Evolutionary conservation across 2,329 filamentous ascomycete genomes (phyloP).

Genomic region (Colletotrichum horii): DNA sequence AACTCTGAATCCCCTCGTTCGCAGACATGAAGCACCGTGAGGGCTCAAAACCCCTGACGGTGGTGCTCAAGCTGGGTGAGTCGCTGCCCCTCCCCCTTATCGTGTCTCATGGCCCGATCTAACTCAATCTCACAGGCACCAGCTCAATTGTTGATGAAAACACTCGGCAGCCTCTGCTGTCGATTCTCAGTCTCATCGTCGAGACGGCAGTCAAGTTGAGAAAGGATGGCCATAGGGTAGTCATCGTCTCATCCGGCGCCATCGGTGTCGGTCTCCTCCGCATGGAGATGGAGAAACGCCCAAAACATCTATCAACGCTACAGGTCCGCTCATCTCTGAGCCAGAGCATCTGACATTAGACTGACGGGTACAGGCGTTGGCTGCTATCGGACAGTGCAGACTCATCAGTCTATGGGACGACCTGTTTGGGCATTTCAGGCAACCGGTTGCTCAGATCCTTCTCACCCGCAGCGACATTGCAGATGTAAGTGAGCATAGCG

Average conservation of each 20-base stretch:
- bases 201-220: conserved; percentile 88
- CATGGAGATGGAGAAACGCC: conserved; percentile 86
- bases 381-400: conserved; percentile 94
- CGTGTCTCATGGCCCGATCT: not conserved
- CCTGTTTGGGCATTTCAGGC: conserved; percentile 83
- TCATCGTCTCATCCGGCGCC: conserved; percentile 96
- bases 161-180: conserved; percentile 90
- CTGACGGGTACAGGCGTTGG: conserved; percentile 67
- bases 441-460: conserved; percentile 93
- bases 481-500: conserved; percentile 64
- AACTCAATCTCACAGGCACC: conserved; percentile 68
- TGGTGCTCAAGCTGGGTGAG: conserved; percentile 89
- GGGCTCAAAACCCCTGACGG: conserved; percentile 68
- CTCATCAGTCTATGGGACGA: conserved; percentile 96
- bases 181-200: conserved; percentile 89
- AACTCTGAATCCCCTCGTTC: not conserved
- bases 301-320: conserved; percentile 87
- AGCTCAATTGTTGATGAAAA: conserved; percentile 99
- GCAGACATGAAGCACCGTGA: conserved; percentile 62
- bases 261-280: conserved; percentile 91
- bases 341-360: not conserved
- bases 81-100: conserved; percentile 6
- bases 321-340: conserved; percentile 57
- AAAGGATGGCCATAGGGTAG: conserved; percentile 90
- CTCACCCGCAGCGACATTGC: conserved; percentile 96